Evolutionary conservation across 345 rosid genomes (phyloP).

Genomic region (Pelargonium nanum): DNA sequence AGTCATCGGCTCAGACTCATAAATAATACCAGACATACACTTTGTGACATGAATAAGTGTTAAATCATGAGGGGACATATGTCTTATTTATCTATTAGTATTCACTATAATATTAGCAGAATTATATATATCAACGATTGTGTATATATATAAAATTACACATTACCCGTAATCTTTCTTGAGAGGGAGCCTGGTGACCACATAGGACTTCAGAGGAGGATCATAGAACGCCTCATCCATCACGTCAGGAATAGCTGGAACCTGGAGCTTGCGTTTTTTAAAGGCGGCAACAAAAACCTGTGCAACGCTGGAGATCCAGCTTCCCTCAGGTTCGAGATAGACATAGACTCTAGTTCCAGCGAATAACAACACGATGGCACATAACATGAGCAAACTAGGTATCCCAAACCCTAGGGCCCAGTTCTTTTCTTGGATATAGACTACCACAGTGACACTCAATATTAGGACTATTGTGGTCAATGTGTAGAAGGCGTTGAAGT

Average conservation of each 20-base stretch:
- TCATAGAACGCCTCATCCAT: conserved; percentile 22
- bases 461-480: conserved; percentile 46
- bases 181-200: conserved; percentile 39
- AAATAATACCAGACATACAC: not conserved
- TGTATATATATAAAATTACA: not conserved
- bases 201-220: conserved; percentile 36
- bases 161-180: conserved; percentile 52
- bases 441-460: conserved; percentile 41
- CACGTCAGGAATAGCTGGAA: conserved; percentile 15
- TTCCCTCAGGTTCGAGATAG: conserved; percentile 47
- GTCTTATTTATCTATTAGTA: not conserved
- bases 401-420: conserved; percentile 73
- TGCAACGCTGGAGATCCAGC: conserved; percentile 37
- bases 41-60: not conserved
- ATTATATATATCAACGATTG: not conserved
- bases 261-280: conserved; percentile 31
- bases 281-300: conserved; percentile 50
- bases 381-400: conserved; percentile 45
- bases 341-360: conserved; percentile 51
- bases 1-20: not conserved
- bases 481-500: conserved; percentile 63
- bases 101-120: not conserved
- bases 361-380: conserved; percentile 42
- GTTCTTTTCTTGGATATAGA: conserved; percentile 66
- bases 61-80: no score